A percentile compares a stretch with the other conserved stretches of the same genome.
These are phyloP conservation scores for Ganoderma meredithae DNA, from an alignment of 1,284 basidiomycete genomes.

Conservation along the genomic window DNA sequence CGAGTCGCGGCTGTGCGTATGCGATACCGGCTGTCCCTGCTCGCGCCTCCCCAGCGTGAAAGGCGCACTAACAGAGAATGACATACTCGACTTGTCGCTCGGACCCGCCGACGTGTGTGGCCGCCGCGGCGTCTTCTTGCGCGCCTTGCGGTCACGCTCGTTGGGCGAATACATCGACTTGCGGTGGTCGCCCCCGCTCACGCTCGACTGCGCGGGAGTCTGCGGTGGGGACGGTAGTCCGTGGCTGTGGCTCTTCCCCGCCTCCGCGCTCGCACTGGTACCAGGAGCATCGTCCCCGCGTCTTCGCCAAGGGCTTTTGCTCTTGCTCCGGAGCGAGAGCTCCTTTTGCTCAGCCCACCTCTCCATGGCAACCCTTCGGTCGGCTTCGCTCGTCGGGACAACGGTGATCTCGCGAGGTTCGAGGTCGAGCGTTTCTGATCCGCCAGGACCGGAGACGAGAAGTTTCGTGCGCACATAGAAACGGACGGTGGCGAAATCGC, in stretches of 20 bases:
- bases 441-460: constrained; percentile 61
- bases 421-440: constrained; percentile 69
- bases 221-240: constrained; percentile 31
- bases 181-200: constrained; percentile 17
- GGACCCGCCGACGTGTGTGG: constrained; percentile 77
- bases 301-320: constrained; percentile 61
- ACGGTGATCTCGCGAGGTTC: constrained; percentile 70
- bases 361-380: constrained; percentile 69
- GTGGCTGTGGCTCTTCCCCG: constrained; percentile 18
- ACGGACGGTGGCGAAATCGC: constrained; percentile 68
- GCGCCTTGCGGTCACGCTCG: constrained; percentile 31
- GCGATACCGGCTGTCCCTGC: constrained; percentile 19
- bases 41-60: constrained; percentile 6
- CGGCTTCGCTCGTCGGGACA: constrained; percentile 71
- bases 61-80: constrained; percentile 34
- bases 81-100: constrained; percentile 56
- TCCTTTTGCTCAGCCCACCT: constrained; percentile 61
- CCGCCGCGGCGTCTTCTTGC: constrained; percentile 48
- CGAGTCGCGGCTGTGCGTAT: constrained; percentile 38
- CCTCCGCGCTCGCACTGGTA: constrained; percentile 17
- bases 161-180: constrained; percentile 6
- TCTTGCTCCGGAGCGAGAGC: constrained; percentile 55
- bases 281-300: constrained; percentile 29
- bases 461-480: constrained; percentile 77
- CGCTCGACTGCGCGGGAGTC: constrained; percentile 31